These are phyloP conservation scores for Lepidopterella palustris DNA, from an alignment of 495 filamentous ascomycete species.

Conservation along the genomic window DNA sequence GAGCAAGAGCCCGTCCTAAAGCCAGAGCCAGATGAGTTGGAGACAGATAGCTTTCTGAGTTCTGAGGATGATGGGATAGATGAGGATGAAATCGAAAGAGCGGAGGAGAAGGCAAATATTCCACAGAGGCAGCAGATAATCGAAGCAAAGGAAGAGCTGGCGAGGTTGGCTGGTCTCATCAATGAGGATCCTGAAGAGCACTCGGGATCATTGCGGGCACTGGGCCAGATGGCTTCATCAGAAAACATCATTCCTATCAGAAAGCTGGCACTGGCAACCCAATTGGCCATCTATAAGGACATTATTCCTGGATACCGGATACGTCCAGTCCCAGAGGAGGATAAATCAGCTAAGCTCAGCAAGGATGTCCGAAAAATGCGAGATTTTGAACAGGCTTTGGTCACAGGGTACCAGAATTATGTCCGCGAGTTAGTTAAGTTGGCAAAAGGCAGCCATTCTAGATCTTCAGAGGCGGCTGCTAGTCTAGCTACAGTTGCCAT, in stretches of 20 bases:
- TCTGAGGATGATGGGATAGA: constrained; percentile 48
- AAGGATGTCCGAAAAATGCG: constrained; percentile 83
- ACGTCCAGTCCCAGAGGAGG: constrained; percentile 67
- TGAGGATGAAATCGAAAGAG: constrained; percentile 45
- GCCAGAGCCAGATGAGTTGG: constrained; percentile 38
- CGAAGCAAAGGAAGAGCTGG: constrained; percentile 87
- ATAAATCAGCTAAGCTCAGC: constrained; percentile 68
- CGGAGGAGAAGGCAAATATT: constrained; percentile 53
- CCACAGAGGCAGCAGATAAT: constrained; percentile 70
- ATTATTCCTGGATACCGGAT: constrained; percentile 94
- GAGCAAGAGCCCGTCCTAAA: constrained; percentile 48
- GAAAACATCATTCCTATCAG: constrained; percentile 60
- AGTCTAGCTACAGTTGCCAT: constrained; percentile 65
- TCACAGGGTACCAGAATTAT: constrained; percentile 76
- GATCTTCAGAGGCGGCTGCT: constrained; percentile 28
- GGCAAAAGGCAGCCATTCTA: constrained; percentile 46
- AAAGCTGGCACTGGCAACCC: constrained; percentile 76
- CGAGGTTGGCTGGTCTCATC: constrained; percentile 68
- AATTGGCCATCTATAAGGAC: constrained; percentile 89
- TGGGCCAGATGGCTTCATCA: constrained; percentile 68
- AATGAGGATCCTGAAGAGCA: constrained; percentile 95
- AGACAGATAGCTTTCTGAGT: constrained; percentile 47
- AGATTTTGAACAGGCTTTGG: constrained; percentile 73
- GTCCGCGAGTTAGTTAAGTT: constrained; percentile 61
- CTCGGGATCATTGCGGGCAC: constrained; percentile 58